Evolutionary conservation across 1,284 basidiomycete genomes (phyloP).

Genomic region (Sphaerobolus stellatus): DNA sequence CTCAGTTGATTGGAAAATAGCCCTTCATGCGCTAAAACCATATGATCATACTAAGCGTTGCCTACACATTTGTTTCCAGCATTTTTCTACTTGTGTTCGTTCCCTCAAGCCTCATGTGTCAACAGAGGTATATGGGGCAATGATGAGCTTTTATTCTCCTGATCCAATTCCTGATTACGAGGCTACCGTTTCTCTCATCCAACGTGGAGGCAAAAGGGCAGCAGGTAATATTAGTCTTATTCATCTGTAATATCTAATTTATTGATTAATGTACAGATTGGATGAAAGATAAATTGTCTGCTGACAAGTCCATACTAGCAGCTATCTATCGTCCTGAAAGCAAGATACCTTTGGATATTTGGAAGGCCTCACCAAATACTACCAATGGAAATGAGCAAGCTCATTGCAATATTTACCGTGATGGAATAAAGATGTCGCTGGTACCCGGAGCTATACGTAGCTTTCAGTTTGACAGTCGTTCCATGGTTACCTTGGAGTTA

Average conservation of each 20-base stretch:
- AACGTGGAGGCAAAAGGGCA: slow-evolving; percentile 9
- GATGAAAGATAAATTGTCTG: slow-evolving; percentile 24
- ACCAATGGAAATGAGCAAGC: slow-evolving; percentile 29
- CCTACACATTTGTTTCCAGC: slow-evolving; percentile 8
- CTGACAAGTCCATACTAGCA: slow-evolving; percentile 19
- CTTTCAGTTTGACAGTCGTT: not conserved
- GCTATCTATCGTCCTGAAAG: slow-evolving; percentile 26
- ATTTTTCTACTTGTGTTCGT: slow-evolving; percentile 10
- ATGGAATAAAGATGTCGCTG: not conserved
- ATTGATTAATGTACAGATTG: slow-evolving; percentile 24
- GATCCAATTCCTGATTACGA: slow-evolving; percentile 20
- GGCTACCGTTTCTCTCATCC: slow-evolving; percentile 17
- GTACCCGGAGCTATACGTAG: not conserved
- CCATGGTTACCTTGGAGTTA: not conserved
- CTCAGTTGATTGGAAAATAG: not conserved
- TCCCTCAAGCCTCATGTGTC: not conserved
- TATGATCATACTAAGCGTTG: slow-evolving; percentile 15
- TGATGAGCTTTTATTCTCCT: slow-evolving; percentile 23
- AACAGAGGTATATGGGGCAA: slow-evolving; percentile 4
- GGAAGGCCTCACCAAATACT: slow-evolving; percentile 24
- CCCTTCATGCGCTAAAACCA: slow-evolving; percentile 2
- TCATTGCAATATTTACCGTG: not conserved
- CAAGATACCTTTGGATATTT: slow-evolving; percentile 23
- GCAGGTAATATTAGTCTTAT: slow-evolving; percentile 4
- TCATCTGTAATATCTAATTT: too few relatives aligned